A percentile compares a stretch with the other conserved stretches of the same genome.
phyloP scores from a whole-genome alignment of 345 rosid genomes.

The Bruguiera parviflora region DNA sequence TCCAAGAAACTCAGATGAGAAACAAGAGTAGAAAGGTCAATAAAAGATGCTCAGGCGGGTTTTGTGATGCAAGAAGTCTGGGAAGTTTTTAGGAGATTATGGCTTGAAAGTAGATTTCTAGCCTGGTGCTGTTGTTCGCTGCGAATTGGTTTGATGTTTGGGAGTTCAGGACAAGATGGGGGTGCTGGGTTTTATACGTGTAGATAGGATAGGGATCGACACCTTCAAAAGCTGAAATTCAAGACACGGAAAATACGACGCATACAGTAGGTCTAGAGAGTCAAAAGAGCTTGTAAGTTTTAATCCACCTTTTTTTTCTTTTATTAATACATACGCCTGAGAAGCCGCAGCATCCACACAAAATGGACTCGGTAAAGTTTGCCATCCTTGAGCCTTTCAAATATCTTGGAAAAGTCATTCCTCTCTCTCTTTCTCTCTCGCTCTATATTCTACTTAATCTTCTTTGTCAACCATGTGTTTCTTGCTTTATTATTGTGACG shows the following conservation, averaged over 20 bases:
- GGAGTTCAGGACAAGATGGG: conserved; percentile 10
- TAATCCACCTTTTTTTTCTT: too few relatives aligned
- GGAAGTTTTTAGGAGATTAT: not conserved
- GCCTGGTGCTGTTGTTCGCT: conserved; percentile 14
- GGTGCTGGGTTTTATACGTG: conserved; percentile 27
- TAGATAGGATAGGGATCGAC: not conserved
- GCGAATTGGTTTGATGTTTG: conserved; percentile 38
- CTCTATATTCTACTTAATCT: too few relatives aligned
- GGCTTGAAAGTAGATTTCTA: conserved; percentile 16
- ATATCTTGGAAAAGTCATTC: too few relatives aligned
- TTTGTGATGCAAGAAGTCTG: not conserved
- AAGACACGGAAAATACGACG: conserved; percentile 44
- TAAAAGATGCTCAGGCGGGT: not conserved
- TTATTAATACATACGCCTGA: too few relatives aligned
- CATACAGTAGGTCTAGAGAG: conserved; percentile 5
- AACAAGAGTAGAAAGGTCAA: not conserved
- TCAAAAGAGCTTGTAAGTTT: too few relatives aligned
- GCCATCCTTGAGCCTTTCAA: too few relatives aligned
- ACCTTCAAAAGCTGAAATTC: conserved; percentile 41
- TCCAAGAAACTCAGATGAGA: conserved; percentile 15
- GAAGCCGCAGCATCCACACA: too few relatives aligned
- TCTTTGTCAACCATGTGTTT: too few relatives aligned
- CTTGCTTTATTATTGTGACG: too few relatives aligned
- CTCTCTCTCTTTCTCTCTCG: too few relatives aligned
- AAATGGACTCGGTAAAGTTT: too few relatives aligned